Base-by-base conservation (phyloP, 164 flowering plant genomes). In the Saururus chinensis region DNA sequence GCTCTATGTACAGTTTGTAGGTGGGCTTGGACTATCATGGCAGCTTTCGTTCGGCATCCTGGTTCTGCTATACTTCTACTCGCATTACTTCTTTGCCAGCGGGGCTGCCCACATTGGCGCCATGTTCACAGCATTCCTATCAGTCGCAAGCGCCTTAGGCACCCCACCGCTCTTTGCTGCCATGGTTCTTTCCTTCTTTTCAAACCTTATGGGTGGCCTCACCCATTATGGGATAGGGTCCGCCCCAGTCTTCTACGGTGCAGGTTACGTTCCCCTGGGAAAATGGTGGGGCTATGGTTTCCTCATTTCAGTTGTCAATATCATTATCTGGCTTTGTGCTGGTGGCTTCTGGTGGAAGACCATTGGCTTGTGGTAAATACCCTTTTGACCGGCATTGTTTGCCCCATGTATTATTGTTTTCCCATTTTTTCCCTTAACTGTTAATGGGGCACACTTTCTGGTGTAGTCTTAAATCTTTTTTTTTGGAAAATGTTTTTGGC, bases 31-130 rank as follows among this genome's bases (percentile, higher is more conserved):
- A 60, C 84, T 92, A 54, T 80, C 90, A 59, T 92, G 96, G 98
- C 96, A 89, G 64, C 68, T 70, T 40, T 87, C 98, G 4, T 92
- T 92, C 30, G 92, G 96, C 67, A 87, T 92, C 65, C 79, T 92
- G 65, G 88, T 89, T 63, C 81, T 89, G 19, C 91, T 89, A 62
- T 92, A 92, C 72, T 92, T 85, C 88, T 89, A 87, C 80, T 80
- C 92, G 22, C 98, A 92, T 71, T 92, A 89, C 73, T 89, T 92
- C 80, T 92, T 92, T 55, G 98, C 98, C 0, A 92, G 96, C 71
- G 96, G 96, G 26, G 96, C 98, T 20, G 98, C 96, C 60, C 96
- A 92, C 62, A 87, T 92, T 24, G 98, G 98, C 56, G 98, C 98
- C 56, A 89, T 92, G 96, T 89, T 87, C 67, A 89, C 98, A 0